A percentile compares a stretch with the other conserved stretches of the same genome.
phyloP scores from a whole-genome alignment of 1,284 basidiomycete species.

The Exobasidium cylindrosporum region DNA sequence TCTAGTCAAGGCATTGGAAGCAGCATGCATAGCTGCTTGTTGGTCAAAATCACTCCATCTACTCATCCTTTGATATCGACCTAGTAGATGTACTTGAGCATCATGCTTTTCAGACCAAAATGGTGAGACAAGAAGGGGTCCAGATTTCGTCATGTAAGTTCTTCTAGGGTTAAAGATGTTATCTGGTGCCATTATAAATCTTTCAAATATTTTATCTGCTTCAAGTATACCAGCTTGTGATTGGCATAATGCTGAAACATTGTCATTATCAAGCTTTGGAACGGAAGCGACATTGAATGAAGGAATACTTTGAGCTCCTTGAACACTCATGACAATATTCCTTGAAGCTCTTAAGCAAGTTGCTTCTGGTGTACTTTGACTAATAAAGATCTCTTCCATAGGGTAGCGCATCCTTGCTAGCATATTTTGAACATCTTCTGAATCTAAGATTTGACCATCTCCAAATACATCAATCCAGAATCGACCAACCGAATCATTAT shows the following conservation, averaged over 20 bases:
- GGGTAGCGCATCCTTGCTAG: background rate
- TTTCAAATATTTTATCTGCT: conserved; percentile 3
- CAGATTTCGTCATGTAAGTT: background rate
- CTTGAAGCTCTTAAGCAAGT: conserved; percentile 22
- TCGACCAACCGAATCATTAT: background rate
- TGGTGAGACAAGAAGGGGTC: background rate
- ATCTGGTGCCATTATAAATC: background rate
- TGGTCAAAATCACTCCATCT: conserved; percentile 2
- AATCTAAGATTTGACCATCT: conserved; percentile 18
- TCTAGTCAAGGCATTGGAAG: background rate
- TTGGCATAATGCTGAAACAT: background rate
- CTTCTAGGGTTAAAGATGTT: conserved; percentile 4
- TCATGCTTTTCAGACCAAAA: background rate
- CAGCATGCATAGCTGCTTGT: background rate
- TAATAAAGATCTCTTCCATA: background rate
- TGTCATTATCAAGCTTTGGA: background rate
- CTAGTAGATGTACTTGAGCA: background rate
- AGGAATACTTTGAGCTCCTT: conserved; percentile 19
- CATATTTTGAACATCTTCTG: conserved; percentile 15
- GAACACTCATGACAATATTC: conserved; percentile 24
- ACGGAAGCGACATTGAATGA: background rate
- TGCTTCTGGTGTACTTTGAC: background rate
- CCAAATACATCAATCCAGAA: conserved; percentile 33
- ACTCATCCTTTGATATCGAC: background rate
- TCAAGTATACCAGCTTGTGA: background rate